These are phyloP conservation scores for Monilinia vaccinii-corymbosi DNA, from an alignment of 2,329 filamentous ascomycete genomes.

Conservation along the genomic window DNA sequence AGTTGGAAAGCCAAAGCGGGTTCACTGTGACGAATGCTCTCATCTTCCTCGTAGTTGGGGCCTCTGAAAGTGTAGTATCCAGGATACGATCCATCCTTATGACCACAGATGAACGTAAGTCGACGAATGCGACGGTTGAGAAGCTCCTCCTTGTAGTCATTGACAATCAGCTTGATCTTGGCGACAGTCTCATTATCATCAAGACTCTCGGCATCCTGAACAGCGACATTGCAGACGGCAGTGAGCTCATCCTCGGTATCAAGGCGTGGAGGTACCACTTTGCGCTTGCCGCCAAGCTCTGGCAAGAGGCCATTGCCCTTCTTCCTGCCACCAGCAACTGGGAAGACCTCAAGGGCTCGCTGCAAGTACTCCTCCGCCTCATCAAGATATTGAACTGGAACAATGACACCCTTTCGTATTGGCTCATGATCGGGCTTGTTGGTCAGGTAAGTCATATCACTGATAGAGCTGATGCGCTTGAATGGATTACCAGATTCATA, in stretches of 20 bases:
- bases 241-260: conserved; percentile 69
- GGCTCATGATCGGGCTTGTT: conserved; percentile 68
- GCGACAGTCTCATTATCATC: conserved; percentile 73
- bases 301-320: conserved; percentile 55
- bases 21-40: conserved; percentile 94
- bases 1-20: conserved; percentile 97
- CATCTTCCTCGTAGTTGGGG: conserved; percentile 79
- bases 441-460: conserved; percentile 85
- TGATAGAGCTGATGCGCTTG: conserved; percentile 87
- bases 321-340: conserved; percentile 46
- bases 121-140: conserved; percentile 74
- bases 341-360: conserved; percentile 78
- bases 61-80: conserved; percentile 98
- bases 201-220: conserved; percentile 76
- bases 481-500: conserved; percentile 53
- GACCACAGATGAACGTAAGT: conserved; percentile 92
- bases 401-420: conserved; percentile 83
- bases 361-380: conserved; percentile 81
- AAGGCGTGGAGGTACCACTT: conserved; percentile 43
- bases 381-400: conserved; percentile 87
- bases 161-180: conserved; percentile 67
- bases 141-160: conserved; percentile 76
- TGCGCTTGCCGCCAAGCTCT: conserved; percentile 66
- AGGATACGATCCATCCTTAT: conserved; percentile 87
- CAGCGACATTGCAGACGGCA: conserved; percentile 84